These are phyloP conservation scores for Diaporthe australafricana DNA, from an alignment of 2,329 filamentous ascomycete genomes.

Conservation along the genomic window DNA sequence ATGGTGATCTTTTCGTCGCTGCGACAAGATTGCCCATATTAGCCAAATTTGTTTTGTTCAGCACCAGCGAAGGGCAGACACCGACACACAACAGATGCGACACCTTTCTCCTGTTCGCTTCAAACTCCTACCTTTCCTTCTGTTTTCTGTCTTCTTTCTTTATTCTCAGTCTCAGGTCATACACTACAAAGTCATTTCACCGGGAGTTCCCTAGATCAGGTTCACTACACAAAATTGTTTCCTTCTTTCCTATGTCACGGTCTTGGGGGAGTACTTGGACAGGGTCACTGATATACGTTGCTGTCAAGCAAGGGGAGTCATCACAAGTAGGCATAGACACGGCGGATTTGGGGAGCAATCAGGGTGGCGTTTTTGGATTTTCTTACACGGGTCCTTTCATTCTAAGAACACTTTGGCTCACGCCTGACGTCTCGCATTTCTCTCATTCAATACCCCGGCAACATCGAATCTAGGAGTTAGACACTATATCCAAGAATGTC, in stretches of 20 bases:
- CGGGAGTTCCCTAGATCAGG: background rate
- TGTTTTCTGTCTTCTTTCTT: background rate
- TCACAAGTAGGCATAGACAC: too few species aligned
- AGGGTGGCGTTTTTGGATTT: background rate
- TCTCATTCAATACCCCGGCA: slow-evolving; percentile 8
- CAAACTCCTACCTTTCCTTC: background rate
- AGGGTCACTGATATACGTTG: background rate
- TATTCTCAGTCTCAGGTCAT: background rate
- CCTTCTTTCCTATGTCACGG: slow-evolving; percentile 9
- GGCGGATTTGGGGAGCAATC: background rate
- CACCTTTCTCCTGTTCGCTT: background rate
- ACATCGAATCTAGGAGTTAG: background rate
- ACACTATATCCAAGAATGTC: background rate
- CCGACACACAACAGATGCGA: background rate
- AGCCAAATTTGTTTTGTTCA: background rate
- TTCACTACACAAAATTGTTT: background rate
- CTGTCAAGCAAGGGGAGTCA: background rate
- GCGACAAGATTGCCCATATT: background rate
- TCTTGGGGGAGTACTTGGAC: background rate
- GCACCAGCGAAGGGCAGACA: too few species aligned
- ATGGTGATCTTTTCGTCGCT: background rate
- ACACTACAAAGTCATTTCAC: background rate
- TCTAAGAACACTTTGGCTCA: slow-evolving; percentile 20
- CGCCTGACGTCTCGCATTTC: slow-evolving; percentile 2
- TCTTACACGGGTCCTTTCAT: background rate